Percentiles rank a stretch among this genome's conserved stretches.
Conservation (phyloP, 768 basidiomycete genomes). For the Boletellus emodensis region DNA sequence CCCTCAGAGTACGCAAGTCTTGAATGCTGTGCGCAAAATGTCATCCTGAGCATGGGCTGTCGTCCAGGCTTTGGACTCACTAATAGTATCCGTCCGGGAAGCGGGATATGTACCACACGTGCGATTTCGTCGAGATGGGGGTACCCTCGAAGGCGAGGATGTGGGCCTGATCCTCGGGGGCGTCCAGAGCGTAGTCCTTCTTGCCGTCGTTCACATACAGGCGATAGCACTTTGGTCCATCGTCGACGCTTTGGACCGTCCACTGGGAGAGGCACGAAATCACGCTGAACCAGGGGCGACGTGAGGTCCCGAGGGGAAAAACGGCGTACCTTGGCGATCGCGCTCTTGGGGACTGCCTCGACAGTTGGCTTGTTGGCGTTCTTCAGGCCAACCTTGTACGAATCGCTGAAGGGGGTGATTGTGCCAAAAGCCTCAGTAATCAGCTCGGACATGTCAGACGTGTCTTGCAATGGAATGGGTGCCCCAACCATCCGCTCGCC, state of each 20-base stretch:
- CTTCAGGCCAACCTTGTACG: not conserved
- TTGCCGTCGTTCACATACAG: slow-evolving; percentile 8
- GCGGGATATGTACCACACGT: slow-evolving; percentile 2
- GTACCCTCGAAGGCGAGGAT: not conserved
- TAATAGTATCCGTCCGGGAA: slow-evolving; percentile 6
- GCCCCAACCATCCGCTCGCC: too few relatives aligned
- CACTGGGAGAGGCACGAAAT: not conserved
- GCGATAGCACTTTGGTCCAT: slow-evolving; percentile 6
- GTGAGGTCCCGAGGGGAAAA: not conserved
- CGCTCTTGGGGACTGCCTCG: slow-evolving; percentile 2
- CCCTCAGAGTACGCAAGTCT: not conserved
- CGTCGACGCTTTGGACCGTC: slow-evolving; percentile 7
- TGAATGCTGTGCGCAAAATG: not conserved
- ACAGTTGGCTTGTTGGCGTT: not conserved
- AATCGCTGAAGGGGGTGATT: not conserved
- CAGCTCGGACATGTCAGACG: not conserved
- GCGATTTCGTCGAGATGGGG: slow-evolving; percentile 5
- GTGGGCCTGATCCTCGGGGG: not conserved
- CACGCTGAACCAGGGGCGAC: not conserved
- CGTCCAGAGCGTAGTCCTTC: slow-evolving; percentile 3
- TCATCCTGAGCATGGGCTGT: not conserved
- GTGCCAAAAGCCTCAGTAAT: slow-evolving; percentile 1
- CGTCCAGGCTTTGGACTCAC: not conserved
- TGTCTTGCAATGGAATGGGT: too few relatives aligned
- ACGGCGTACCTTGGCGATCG: not conserved